Percentiles rank a stretch among this genome's conserved stretches.
phyloP scores from a whole-genome alignment of 257 asterid species.

The Fraxinus pennsylvanica region DNA sequence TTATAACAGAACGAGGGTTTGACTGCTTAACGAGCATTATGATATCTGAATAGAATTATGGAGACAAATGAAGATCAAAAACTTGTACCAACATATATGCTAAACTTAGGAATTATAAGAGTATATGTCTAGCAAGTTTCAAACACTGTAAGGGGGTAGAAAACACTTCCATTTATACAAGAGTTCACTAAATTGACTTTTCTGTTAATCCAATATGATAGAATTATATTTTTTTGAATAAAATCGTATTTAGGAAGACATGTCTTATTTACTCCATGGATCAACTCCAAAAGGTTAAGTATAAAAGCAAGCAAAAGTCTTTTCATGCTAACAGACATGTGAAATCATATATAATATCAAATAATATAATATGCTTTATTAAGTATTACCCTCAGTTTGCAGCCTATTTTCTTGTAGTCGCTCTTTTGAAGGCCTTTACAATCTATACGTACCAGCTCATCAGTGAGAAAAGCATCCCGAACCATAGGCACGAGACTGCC shows the following conservation, averaged over 20 bases:
- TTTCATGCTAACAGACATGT: not conserved
- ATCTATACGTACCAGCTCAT: slow-evolving; percentile 81
- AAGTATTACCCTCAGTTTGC: slow-evolving; percentile 71
- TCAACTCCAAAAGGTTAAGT: not conserved
- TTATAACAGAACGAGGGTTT: too few relatives aligned
- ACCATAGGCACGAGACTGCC: slow-evolving; percentile 90
- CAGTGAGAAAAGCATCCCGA: slow-evolving; percentile 81
- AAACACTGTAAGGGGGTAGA: not conserved
- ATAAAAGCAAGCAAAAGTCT: not conserved
- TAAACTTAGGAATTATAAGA: too few relatives aligned
- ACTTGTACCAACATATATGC: too few relatives aligned
- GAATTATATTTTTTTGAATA: not conserved
- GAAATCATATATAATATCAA: not conserved
- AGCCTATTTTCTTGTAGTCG: slow-evolving; percentile 89
- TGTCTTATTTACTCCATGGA: not conserved
- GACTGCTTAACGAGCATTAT: too few relatives aligned
- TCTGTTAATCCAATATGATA: not conserved
- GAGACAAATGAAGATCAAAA: too few relatives aligned
- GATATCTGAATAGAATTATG: too few relatives aligned
- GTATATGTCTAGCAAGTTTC: not conserved
- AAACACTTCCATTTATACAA: not conserved
- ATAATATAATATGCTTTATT: not conserved
- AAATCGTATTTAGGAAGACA: not conserved
- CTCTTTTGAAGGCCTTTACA: slow-evolving; percentile 80
- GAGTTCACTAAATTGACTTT: not conserved